A percentile compares a stretch with the other conserved stretches of the same genome.
Conservation (phyloP, 257 asterid genomes). For the Plantago ovata region DNA sequence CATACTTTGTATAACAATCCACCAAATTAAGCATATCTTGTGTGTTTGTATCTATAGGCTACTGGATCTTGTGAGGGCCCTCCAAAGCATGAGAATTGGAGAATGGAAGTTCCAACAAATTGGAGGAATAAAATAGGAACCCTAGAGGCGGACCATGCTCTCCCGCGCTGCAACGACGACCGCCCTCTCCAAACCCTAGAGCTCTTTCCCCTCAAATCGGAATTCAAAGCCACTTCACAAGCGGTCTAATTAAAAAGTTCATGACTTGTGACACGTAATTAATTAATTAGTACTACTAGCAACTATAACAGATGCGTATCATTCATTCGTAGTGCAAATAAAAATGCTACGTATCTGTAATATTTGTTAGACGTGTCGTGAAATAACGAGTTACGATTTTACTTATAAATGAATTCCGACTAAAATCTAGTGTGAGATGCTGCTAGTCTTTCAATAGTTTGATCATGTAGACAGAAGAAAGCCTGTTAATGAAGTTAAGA, state of each 20-base stretch:
- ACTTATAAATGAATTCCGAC: not conserved
- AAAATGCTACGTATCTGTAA: not conserved
- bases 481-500: too few species aligned
- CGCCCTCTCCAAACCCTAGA: conserved; percentile 68
- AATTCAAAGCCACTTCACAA: not conserved
- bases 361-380: not conserved
- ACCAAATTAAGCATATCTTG: too few species aligned
- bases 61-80: conserved; percentile 15
- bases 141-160: conserved; percentile 31
- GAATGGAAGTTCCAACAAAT: conserved; percentile 37
- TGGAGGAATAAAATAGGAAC: conserved; percentile 22
- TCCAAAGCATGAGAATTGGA: conserved; percentile 31
- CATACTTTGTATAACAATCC: too few species aligned
- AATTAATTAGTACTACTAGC: too few species aligned
- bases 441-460: not conserved
- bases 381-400: not conserved
- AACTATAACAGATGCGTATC: conserved; percentile 1
- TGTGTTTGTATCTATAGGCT: conserved; percentile 14
- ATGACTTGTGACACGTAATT: not conserved
- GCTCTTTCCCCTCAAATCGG: conserved; percentile 60
- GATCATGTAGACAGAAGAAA: too few species aligned
- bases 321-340: not conserved
- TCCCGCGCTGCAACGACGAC: conserved; percentile 30
- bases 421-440: not conserved
- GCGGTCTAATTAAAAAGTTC: not conserved